A percentile compares a stretch with the other conserved stretches of the same genome.
phyloP scores from a whole-genome alignment of 1,139 yeast genomes.

The Pneumocystis wakefieldiae region DNA sequence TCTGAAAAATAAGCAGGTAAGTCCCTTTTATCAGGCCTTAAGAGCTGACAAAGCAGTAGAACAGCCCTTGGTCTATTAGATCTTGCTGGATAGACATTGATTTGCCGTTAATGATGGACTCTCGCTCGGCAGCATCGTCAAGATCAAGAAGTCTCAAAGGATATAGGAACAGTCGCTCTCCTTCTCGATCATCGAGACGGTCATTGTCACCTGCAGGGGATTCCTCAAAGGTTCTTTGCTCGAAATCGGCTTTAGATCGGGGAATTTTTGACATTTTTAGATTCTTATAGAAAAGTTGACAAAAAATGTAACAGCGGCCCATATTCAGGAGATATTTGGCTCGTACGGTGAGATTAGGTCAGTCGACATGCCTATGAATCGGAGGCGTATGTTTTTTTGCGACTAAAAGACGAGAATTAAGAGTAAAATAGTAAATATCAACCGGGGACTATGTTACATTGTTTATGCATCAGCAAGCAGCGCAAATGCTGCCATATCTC shows the following conservation, averaged over 20 bases:
- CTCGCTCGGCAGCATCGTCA: background rate
- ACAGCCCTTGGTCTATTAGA: no score
- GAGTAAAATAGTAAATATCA: constrained; percentile 4
- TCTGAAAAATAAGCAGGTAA: no score
- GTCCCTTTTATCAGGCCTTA: no score
- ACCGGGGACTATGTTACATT: constrained; percentile 3
- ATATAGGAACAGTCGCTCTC: background rate
- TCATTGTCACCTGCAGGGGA: background rate
- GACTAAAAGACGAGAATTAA: background rate
- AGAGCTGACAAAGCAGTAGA: no score
- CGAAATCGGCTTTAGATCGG: background rate
- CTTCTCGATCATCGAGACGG: background rate
- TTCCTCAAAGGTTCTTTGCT: background rate
- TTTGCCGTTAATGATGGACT: background rate
- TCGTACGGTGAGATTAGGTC: constrained; percentile 11
- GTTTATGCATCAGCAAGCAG: background rate
- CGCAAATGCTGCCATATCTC: constrained; percentile 2
- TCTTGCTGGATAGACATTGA: background rate
- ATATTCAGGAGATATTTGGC: constrained; percentile 14
- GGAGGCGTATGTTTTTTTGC: background rate
- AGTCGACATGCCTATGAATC: constrained; percentile 11
- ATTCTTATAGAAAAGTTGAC: constrained; percentile 14
- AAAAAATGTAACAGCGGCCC: constrained; percentile 11
- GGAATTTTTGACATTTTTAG: constrained; percentile 26
- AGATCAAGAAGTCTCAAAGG: background rate